phyloP scores from a whole-genome alignment of 805 yeast genomes.

The Jamesozyma gamospora region DNA sequence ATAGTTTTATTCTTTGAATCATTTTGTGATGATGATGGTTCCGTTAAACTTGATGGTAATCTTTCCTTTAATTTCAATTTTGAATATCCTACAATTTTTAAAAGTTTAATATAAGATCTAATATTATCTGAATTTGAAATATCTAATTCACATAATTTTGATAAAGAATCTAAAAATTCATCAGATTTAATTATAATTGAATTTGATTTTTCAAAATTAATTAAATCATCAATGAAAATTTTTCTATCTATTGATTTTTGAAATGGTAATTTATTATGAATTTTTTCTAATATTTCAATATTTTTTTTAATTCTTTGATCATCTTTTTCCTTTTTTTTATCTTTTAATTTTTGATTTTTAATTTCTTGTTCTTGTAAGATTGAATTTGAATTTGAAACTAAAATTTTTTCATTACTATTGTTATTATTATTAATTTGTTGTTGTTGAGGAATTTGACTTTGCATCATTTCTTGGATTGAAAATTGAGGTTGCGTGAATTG shows the following conservation, averaged over 20 bases:
- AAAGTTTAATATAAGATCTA: slow-evolving; percentile 15
- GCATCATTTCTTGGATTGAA: not conserved
- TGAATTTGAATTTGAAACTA: too few relatives aligned
- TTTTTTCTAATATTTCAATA: slow-evolving; percentile 11
- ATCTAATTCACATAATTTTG: slow-evolving; percentile 20
- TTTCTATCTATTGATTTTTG: slow-evolving; percentile 20
- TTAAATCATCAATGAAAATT: slow-evolving; percentile 17
- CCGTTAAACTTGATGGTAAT: slow-evolving; percentile 4
- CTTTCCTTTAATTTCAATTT: slow-evolving; percentile 4
- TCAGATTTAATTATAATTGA: not conserved
- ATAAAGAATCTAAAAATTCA: slow-evolving; percentile 12
- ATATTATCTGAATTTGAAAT: slow-evolving; percentile 18
- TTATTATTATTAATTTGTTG: too few relatives aligned
- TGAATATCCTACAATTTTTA: slow-evolving; percentile 17
- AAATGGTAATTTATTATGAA: slow-evolving; percentile 18
- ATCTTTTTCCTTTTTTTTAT: not conserved
- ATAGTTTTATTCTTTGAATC: not conserved
- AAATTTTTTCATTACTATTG: too few relatives aligned
- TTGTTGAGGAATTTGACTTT: not conserved
- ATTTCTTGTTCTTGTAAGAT: not conserved
- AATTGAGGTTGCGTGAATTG: too few relatives aligned
- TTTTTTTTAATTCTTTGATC: slow-evolving; percentile 1
- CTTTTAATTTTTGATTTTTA: not conserved
- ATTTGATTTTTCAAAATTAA: slow-evolving; percentile 3
- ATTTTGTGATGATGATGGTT: not conserved